Base-by-base conservation (phyloP, 2,329 filamentous ascomycete genomes). In the Hypoxylon sp. region DNA sequence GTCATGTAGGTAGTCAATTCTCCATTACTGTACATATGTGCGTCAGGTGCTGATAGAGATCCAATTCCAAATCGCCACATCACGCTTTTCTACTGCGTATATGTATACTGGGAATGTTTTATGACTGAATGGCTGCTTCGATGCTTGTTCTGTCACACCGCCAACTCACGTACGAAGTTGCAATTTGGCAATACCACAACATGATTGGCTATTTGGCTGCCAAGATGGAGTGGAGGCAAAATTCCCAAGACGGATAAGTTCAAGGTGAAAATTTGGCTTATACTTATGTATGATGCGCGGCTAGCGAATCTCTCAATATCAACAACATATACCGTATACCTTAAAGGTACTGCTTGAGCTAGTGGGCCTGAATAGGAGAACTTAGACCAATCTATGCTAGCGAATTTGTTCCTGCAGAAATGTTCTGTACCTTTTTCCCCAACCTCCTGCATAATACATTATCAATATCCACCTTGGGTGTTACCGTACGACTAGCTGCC, bases 401-500 rank as follows among this genome's bases (percentile, higher is more conserved):
- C 7, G 25, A 46, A 61, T 23, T 49, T 55, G 67, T 67, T 71
- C 67, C 69, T 69, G 67, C 67, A 71, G 63, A 68, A 61, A 65
- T 52, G 41, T 60, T 41, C 67, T 60, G 53, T 46, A n/a, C n/a
- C 34, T 55, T 55, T 34, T 55, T 56, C 49, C 59, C 43, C 55
- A 46, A 68, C 61, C 71, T 71, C 71, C 71, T 73, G 71, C 71
- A 72, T 73, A 50, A 70, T 70, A 73, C 71, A 64, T 65, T 58
- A 64, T 68, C 53, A 60, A 55, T 57, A 62, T 30, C 65, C 68
- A 68, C 60, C 43, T n/a, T n/a, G 48, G 51, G 57, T 70, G 65
- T 43, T 60, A 70, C 68, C 17, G 45, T 60, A 53, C 23, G 21
- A 38, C 21, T 32, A 41, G 4, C 23, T 21, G 13, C 23, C 4